Percentiles rank a stretch among this genome's conserved stretches.
phyloP scores from a whole-genome alignment of 176 grass and related monocot genomes.

The Musa troglodytarum region DNA sequence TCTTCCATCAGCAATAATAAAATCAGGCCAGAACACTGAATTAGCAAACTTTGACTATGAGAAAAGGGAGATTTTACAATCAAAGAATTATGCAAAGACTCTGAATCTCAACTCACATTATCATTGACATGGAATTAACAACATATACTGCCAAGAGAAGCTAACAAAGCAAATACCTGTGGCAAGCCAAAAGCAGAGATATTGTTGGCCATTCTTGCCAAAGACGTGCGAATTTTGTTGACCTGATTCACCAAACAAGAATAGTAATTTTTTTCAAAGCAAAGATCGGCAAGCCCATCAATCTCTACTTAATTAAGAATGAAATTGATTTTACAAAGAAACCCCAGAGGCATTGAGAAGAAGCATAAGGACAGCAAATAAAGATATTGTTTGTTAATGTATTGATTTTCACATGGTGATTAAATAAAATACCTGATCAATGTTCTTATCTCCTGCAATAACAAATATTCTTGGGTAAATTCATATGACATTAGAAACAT shows the following conservation, averaged over 20 bases:
- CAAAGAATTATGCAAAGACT: not conserved
- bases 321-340: too few species aligned
- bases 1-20: not conserved
- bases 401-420: not conserved
- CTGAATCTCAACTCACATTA: not conserved
- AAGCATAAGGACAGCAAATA: not conserved
- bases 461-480: constrained; percentile 27
- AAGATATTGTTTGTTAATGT: constrained; percentile 20
- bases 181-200: constrained; percentile 90
- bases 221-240: constrained; percentile 85
- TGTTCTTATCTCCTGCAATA: constrained; percentile 73
- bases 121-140: not conserved
- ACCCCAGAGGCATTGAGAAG: too few species aligned
- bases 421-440: constrained; percentile 62
- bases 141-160: not conserved
- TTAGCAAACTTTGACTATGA: not conserved
- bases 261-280: not conserved
- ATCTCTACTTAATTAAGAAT: too few species aligned
- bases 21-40: not conserved
- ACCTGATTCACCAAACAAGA: constrained; percentile 42
- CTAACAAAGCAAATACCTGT: constrained; percentile 40
- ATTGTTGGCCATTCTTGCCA: constrained; percentile 81
- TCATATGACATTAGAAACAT: not conserved
- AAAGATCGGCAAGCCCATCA: not conserved
- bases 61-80: not conserved